Percentiles rank a stretch among this genome's conserved stretches.
phyloP scores from a whole-genome alignment of 1,284 basidiomycete genomes.

The Stygiomarasmius scandens region DNA sequence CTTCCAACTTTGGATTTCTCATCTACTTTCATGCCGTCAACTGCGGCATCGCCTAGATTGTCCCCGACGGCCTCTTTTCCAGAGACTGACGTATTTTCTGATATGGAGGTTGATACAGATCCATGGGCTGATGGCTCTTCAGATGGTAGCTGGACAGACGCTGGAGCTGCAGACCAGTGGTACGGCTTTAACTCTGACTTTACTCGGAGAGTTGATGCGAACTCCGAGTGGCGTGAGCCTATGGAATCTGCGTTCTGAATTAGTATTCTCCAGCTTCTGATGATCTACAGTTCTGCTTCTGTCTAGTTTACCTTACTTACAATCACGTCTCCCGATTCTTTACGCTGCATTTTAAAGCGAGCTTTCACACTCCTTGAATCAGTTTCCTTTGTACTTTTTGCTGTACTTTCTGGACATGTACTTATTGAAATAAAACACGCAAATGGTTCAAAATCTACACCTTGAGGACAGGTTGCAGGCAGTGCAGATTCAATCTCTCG shows the following conservation, averaged over 20 bases:
- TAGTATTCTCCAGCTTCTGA: not conserved
- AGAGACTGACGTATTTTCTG: slow-evolving; percentile 1
- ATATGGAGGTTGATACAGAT: slow-evolving; percentile 16
- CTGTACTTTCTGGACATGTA: not conserved
- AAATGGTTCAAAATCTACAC: not conserved
- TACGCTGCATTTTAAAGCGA: not conserved
- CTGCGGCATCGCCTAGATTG: slow-evolving; percentile 13
- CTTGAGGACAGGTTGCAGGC: not conserved
- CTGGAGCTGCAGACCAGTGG: not conserved
- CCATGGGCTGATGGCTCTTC: slow-evolving; percentile 12
- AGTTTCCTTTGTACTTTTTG: not conserved
- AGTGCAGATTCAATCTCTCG: not conserved
- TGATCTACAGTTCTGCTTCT: not conserved
- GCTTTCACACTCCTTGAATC: not conserved
- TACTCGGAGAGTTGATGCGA: slow-evolving; percentile 7
- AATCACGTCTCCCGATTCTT: not conserved
- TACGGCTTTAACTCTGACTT: slow-evolving; percentile 40
- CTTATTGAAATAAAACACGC: not conserved
- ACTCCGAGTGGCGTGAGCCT: not conserved
- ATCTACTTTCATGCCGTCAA: slow-evolving; percentile 27
- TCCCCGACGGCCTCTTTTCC: slow-evolving; percentile 10
- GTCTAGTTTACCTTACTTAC: not conserved
- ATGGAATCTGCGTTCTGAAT: not conserved
- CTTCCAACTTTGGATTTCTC: slow-evolving; percentile 75
- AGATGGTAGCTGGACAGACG: slow-evolving; percentile 25